Evolutionary conservation across 345 rosid species (phyloP), one percentile per base, ranked within the genome.

Genomic region (Citrus reticulata): DNA sequence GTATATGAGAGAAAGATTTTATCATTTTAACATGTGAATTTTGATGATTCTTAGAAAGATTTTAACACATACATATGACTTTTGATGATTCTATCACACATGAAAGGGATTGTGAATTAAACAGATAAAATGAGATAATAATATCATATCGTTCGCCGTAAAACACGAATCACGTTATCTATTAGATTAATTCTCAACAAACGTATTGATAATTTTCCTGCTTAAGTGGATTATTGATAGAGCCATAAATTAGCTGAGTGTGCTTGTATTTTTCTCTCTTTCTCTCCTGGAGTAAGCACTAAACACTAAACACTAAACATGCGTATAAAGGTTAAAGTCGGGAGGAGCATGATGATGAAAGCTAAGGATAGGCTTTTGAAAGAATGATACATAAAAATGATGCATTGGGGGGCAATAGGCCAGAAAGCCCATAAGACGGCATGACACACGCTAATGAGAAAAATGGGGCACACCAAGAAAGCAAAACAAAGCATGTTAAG

Each of bases 401-500:
- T 80, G 79, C 35, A 74, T n/a, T 40, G 6, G 22, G 76, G 76
- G 75, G 81, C 79, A 77, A 73, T 74, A 78, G 42, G 70, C 63
- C 57, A 77, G 63, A 30, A 68, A 64, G 62, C 79, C 64, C 72
- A 67, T 74, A 68, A 69, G 79, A 76, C 68, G 81, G 79, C 83
- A 80, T 77, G 76, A 77, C 79, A 63, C 10, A 65, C 77, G 73
- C 63, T 60, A 77, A 77, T 72, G 68, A 68, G 51, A 39, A 20
- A 59, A 68, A n/a, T 68, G 58, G 66, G 55, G 70, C 83, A 70
- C 51, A 49, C 55, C 39, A 29, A 30, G 39, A 79, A 68, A 51
- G 22, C 42, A 39, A 39, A 39, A 9, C 62, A 78, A 61, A 55
- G 57, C 79, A 81, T 55, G 73, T 61, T 25, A 30, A 29, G 16